A percentile compares a stretch with the other conserved stretches of the same genome.
phyloP scores from a whole-genome alignment of 129 eudicot genomes.

The Smallanthus sonchifolius region DNA sequence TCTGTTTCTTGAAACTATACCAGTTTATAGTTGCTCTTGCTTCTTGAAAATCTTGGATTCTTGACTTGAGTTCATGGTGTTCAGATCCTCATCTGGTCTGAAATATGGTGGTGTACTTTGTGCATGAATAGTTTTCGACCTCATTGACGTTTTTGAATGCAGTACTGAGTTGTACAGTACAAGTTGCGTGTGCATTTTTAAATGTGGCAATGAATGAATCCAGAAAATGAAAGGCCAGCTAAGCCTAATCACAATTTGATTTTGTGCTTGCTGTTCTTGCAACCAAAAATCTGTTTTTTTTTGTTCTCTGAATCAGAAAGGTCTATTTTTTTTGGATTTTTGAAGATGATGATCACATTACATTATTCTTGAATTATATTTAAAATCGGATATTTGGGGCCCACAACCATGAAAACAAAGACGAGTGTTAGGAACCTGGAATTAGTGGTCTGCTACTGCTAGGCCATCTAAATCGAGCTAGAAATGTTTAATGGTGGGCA shows the following conservation, averaged over 20 bases:
- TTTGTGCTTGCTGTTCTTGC: slow-evolving; percentile 3
- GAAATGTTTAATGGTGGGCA: too few relatives aligned
- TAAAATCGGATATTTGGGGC: not conserved
- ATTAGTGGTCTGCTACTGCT: too few relatives aligned
- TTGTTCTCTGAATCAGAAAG: slow-evolving; percentile 4
- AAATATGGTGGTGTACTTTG: not conserved
- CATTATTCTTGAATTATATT: not conserved
- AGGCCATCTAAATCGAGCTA: too few relatives aligned
- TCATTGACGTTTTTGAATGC: not conserved
- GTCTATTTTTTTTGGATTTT: slow-evolving; percentile 13
- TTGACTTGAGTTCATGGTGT: not conserved
- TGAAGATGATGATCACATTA: not conserved
- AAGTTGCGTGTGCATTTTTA: not conserved
- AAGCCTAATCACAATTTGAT: slow-evolving; percentile 3
- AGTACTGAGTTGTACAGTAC: slow-evolving; percentile 3
- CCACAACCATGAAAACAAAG: not conserved
- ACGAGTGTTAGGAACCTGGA: too few relatives aligned
- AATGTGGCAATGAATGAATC: not conserved
- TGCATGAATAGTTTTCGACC: not conserved
- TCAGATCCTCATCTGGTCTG: not conserved
- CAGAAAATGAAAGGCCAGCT: slow-evolving; percentile 4
- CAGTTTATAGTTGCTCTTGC: not conserved
- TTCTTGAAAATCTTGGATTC: not conserved
- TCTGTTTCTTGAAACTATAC: not conserved
- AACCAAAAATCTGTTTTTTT: slow-evolving; percentile 11